phyloP scores from a whole-genome alignment of 495 filamentous ascomycete genomes.

The Umbilicaria muhlenbergii region DNA sequence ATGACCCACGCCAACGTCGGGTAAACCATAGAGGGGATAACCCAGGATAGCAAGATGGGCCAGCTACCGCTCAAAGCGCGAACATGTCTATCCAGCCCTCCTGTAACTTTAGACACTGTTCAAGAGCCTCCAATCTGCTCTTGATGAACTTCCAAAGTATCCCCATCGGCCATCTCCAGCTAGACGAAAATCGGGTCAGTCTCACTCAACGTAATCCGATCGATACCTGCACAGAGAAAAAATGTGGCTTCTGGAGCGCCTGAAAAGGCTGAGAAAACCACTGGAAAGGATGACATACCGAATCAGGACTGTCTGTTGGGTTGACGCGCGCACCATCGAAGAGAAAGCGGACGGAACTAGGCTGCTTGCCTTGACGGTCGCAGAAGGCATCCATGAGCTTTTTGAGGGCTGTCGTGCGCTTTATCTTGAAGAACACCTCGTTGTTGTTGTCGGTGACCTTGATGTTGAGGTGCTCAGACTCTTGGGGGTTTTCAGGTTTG shows the following conservation, averaged over 20 bases:
- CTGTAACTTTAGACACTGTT: not conserved
- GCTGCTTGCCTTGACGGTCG: constrained; percentile 81
- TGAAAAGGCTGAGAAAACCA: not conserved
- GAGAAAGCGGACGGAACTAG: constrained; percentile 76
- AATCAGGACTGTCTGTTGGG: constrained; percentile 77
- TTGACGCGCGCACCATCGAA: constrained; percentile 91
- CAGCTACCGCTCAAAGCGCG: no score
- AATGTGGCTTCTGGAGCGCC: no score
- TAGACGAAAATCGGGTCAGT: constrained; percentile 21
- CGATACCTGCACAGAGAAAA: not conserved
- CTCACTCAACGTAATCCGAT: constrained; percentile 1
- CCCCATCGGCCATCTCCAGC: constrained; percentile 95
- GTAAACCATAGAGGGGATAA: no score
- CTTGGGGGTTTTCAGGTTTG: constrained; percentile 41
- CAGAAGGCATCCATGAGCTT: constrained; percentile 99
- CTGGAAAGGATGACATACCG: constrained; percentile 41
- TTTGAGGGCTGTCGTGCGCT: constrained; percentile 86
- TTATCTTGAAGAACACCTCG: constrained; percentile 99
- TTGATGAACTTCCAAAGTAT: constrained; percentile 94
- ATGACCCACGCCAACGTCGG: no score
- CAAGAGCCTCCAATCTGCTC: constrained; percentile 78
- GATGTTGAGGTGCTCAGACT: constrained; percentile 85
- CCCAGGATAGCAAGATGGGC: no score
- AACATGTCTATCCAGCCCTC: no score
- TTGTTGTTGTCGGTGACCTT: constrained; percentile 99